Evolutionary conservation across 805 yeast species (phyloP).

Genomic region (Starmerella vitae): DNA sequence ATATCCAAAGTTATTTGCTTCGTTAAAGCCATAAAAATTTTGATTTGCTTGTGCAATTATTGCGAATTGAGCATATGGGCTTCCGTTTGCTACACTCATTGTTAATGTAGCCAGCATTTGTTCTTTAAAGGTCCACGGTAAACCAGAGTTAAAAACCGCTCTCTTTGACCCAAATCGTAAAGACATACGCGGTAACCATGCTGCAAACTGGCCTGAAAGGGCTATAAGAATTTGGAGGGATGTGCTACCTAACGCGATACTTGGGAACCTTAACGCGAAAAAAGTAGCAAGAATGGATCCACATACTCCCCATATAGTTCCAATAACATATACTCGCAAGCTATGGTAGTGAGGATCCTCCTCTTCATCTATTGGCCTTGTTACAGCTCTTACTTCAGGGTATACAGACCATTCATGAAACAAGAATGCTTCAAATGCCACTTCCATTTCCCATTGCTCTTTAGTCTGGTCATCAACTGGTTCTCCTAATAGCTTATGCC

Average conservation of each 20-base stretch:
- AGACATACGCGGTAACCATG: slow-evolving; percentile 12
- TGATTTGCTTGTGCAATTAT: slow-evolving; percentile 25
- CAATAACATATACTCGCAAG: slow-evolving; percentile 38
- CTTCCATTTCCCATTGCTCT: slow-evolving; percentile 15
- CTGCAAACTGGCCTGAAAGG: slow-evolving; percentile 41
- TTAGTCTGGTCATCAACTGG: slow-evolving; percentile 4
- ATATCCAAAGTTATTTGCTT: slow-evolving; percentile 33
- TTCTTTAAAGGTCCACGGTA: slow-evolving; percentile 49
- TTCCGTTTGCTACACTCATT: slow-evolving; percentile 20
- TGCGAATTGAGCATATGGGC: slow-evolving; percentile 22
- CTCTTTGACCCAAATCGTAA: slow-evolving; percentile 2
- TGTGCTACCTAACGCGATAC: slow-evolving; percentile 36
- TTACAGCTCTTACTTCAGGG: slow-evolving; percentile 49
- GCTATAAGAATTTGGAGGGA: slow-evolving; percentile 48
- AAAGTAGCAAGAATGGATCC: slow-evolving; percentile 46
- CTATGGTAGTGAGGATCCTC: slow-evolving; percentile 34
- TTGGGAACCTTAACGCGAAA: slow-evolving; percentile 46
- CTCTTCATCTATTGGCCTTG: slow-evolving; percentile 39
- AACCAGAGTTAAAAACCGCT: slow-evolving; percentile 37
- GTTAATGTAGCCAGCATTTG: slow-evolving; percentile 46
- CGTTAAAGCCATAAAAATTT: slow-evolving; percentile 25
- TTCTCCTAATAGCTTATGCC: slow-evolving; percentile 23
- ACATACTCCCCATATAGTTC: slow-evolving; percentile 37
- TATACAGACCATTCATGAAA: slow-evolving; percentile 38
- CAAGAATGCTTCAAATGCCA: slow-evolving; percentile 33